Conservation (phyloP, 768 basidiomycete genomes). For the Cubamyces sp. region DNA sequence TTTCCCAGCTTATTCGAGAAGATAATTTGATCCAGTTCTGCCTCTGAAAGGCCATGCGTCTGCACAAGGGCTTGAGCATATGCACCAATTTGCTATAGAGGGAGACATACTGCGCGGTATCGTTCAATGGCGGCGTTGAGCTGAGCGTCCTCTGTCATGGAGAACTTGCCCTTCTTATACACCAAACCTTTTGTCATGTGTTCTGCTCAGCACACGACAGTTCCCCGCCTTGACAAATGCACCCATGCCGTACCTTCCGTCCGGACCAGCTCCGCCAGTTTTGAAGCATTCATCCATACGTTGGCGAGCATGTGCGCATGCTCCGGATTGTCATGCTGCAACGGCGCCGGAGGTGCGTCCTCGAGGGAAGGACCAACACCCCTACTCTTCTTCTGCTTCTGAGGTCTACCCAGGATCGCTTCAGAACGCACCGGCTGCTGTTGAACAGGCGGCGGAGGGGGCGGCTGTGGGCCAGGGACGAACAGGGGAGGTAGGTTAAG, state of each 20-base stretch:
- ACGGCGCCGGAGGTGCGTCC: constrained; percentile 14
- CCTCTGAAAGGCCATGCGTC: constrained; percentile 55
- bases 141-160: constrained; percentile 73
- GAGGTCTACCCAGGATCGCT: constrained; percentile 45
- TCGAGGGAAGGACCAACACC: not conserved
- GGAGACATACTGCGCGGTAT: constrained; percentile 53
- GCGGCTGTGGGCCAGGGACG: constrained; percentile 33
- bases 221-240: not conserved
- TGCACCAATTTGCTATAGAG: not conserved
- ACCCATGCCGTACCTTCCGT: constrained; percentile 56
- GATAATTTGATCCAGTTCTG: constrained; percentile 64
- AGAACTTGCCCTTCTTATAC: constrained; percentile 89
- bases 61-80: constrained; percentile 28
- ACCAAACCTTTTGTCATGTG: constrained; percentile 59
- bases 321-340: constrained; percentile 45
- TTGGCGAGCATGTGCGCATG: constrained; percentile 75
- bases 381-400: constrained; percentile 36
- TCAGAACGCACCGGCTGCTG: constrained; percentile 49
- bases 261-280: constrained; percentile 69
- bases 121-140: constrained; percentile 64
- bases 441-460: constrained; percentile 40
- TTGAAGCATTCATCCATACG: constrained; percentile 75
- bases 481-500: constrained; percentile 29
- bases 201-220: constrained; percentile 3
- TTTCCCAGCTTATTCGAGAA: constrained; percentile 67